A percentile compares a stretch with the other conserved stretches of the same genome.
Evolutionary conservation across 2,329 filamentous ascomycete species (phyloP).

Genomic region (Paramyrothecium sp.): DNA sequence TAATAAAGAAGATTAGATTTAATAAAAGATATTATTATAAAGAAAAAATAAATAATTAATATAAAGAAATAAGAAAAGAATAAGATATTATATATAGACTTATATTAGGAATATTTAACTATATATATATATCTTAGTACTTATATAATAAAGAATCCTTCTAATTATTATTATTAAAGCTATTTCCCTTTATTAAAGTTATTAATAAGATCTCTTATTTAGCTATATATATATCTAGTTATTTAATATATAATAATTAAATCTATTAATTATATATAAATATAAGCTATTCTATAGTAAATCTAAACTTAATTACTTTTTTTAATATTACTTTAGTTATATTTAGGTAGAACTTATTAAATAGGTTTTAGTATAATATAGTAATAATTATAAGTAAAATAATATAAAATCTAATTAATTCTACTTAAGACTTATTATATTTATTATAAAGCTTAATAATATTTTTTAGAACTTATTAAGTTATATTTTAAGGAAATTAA

Average conservation of each 20-base stretch:
- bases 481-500: neutral
- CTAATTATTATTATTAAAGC: neutral
- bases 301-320: neutral
- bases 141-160: neutral
- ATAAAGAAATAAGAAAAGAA: too few species aligned
- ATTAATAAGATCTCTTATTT: neutral
- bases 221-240: neutral
- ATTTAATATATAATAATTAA: neutral
- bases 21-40: too few species aligned
- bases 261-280: neutral
- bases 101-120: neutral
- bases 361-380: neutral
- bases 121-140: too few species aligned
- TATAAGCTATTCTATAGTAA: neutral
- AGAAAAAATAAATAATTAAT: too few species aligned
- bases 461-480: neutral
- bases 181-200: neutral
- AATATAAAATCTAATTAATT: neutral
- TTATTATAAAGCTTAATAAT: neutral
- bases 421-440: neutral
- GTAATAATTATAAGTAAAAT: neutral
- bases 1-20: too few species aligned
- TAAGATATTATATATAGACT: too few species aligned
- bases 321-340: neutral
- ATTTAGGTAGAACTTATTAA: too few species aligned